Percentiles rank a stretch among this genome's conserved stretches.
Conservation (phyloP, 2,329 filamentous ascomycete species). For the Pyrenochaeta sp. region DNA sequence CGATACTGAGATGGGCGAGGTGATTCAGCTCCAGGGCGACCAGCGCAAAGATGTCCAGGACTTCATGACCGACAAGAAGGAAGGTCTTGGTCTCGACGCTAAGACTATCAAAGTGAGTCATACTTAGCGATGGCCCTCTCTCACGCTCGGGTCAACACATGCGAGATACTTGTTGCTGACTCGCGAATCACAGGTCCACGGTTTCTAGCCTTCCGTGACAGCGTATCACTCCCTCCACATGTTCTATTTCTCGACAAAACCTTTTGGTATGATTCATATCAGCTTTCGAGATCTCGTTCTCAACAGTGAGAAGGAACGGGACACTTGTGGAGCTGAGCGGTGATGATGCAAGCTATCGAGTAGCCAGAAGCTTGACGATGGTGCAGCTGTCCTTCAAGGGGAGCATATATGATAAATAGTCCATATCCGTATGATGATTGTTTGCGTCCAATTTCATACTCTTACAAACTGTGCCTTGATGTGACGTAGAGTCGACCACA, state of each 20-base stretch:
- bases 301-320: neutral
- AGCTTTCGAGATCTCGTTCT: neutral
- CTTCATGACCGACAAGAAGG: constrained; percentile 95
- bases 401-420: too few species aligned
- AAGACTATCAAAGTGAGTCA: constrained; percentile 90
- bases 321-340: neutral
- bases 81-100: constrained; percentile 89
- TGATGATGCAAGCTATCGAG: neutral
- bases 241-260: too few species aligned
- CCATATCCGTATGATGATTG: too few species aligned
- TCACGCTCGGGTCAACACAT: neutral
- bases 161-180: constrained; percentile 2
- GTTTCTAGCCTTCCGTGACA: constrained; percentile 36
- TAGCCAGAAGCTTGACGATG: neutral
- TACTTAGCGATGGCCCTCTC: neutral
- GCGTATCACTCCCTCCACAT: neutral
- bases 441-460: too few species aligned
- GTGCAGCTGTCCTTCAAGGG: neutral
- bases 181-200: constrained; percentile 38
- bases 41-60: constrained; percentile 99
- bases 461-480: too few species aligned
- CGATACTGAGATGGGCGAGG: constrained; percentile 96
- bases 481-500: too few species aligned
- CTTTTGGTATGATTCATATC: neutral
- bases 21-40: constrained; percentile 99